Conservation (phyloP, 2,329 filamentous ascomycete genomes). For the Pseudogymnoascus sp. region DNA sequence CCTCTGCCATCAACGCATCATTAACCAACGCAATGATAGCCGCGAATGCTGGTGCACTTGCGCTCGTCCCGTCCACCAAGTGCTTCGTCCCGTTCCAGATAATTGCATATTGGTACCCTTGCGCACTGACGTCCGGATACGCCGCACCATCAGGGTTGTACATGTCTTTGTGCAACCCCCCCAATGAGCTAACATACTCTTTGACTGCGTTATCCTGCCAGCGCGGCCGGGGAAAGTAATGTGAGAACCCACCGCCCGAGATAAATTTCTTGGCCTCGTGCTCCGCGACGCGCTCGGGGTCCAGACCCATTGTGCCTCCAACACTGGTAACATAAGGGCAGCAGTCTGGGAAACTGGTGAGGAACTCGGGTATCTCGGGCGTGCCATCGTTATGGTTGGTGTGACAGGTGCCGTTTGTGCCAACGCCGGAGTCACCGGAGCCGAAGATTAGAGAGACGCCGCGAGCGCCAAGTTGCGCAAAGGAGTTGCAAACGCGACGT, state of each 20-base stretch:
- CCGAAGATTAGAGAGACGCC: conserved; percentile 49
- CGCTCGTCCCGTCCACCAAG: conserved; percentile 17
- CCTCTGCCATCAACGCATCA: conserved; percentile 10
- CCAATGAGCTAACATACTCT: conserved; percentile 13
- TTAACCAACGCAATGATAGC: conserved; percentile 37
- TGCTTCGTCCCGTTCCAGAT: conserved; percentile 8
- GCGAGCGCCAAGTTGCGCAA: conserved; percentile 44
- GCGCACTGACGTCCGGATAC: conserved; percentile 38
- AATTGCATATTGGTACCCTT: conserved; percentile 11
- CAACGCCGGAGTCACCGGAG: conserved; percentile 50
- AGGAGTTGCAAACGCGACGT: conserved; percentile 41
- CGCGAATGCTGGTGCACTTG: conserved; percentile 47
- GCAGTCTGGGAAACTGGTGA: conserved; percentile 31
- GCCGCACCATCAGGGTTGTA: conserved; percentile 37
- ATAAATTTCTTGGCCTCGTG: conserved; percentile 18
- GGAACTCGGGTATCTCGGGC: conserved; percentile 29
- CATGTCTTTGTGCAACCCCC: conserved; percentile 10
- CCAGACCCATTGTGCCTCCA: conserved; percentile 24
- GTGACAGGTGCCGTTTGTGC: conserved; percentile 31
- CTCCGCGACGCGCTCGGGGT: conserved; percentile 23
- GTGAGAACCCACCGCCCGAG: conserved; percentile 20
- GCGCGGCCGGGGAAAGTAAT: conserved; percentile 14
- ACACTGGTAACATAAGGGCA: conserved; percentile 32
- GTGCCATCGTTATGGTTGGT: conserved; percentile 32
- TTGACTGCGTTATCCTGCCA: conserved; percentile 12